Evolutionary conservation across 768 basidiomycete species (phyloP).

Genomic region (Kwoniella dendrophila): DNA sequence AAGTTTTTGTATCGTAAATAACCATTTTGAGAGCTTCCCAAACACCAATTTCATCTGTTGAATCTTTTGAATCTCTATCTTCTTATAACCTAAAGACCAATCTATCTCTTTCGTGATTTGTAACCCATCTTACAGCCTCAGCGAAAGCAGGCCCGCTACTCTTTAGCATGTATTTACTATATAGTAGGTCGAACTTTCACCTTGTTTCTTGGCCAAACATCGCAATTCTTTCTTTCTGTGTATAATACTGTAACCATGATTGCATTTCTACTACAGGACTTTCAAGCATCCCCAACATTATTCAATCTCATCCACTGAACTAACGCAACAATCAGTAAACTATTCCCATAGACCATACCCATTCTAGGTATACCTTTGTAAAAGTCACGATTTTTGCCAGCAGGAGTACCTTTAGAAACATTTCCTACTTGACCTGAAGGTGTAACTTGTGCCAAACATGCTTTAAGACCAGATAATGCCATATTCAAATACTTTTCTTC

Average conservation of each 20-base stretch:
- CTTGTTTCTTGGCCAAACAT: too few species aligned
- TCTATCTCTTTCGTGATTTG: constrained; percentile 35
- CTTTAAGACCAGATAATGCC: constrained; percentile 36
- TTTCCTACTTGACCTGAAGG: constrained; percentile 60
- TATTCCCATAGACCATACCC: constrained; percentile 64
- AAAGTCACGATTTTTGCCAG: constrained; percentile 60
- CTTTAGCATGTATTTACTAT: too few species aligned
- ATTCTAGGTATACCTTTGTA: constrained; percentile 63
- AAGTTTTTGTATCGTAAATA: constrained; percentile 45
- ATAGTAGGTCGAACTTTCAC: too few species aligned
- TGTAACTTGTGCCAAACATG: constrained; percentile 59
- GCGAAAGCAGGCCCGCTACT: too few species aligned
- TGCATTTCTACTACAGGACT: too few species aligned
- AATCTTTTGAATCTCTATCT: constrained; percentile 45
- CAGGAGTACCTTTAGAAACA: constrained; percentile 63
- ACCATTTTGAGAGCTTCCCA: constrained; percentile 42
- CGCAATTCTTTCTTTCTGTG: too few species aligned
- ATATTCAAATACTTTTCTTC: constrained; percentile 17
- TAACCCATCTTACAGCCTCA: constrained; percentile 71
- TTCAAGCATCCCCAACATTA: too few species aligned
- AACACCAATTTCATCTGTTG: constrained; percentile 33
- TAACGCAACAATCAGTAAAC: constrained; percentile 56
- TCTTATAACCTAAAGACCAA: constrained; percentile 42
- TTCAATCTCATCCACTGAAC: constrained; percentile 38
- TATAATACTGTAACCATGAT: too few species aligned